A percentile compares a stretch with the other conserved stretches of the same genome.
phyloP scores from a whole-genome alignment of 2,329 filamentous ascomycete genomes.

The Pestalotiopsis sp. region DNA sequence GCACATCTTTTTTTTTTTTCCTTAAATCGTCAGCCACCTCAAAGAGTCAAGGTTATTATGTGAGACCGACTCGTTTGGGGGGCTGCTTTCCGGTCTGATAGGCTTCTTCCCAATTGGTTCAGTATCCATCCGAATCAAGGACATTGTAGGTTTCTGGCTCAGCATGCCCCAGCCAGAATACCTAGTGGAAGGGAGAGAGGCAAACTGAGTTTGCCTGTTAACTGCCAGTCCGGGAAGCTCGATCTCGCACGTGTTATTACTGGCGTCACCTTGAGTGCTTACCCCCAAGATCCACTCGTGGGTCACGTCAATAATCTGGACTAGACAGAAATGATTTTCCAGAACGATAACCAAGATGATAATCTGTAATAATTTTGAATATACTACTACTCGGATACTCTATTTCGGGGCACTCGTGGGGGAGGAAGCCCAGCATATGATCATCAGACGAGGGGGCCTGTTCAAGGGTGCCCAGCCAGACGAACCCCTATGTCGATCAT shows the following conservation, averaged over 20 bases:
- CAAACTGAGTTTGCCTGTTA: background rate
- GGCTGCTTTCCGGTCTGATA: background rate
- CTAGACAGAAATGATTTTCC: background rate
- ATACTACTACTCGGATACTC: background rate
- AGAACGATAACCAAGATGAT: background rate
- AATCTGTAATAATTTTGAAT: background rate
- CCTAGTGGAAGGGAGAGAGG: background rate
- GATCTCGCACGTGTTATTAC: conserved; percentile 1
- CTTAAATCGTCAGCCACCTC: background rate
- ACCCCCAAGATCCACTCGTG: background rate
- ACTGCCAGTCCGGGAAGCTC: conserved; percentile 11
- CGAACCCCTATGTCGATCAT: background rate
- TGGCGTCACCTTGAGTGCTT: background rate
- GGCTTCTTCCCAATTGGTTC: background rate
- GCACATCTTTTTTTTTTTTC: background rate
- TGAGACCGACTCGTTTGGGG: background rate
- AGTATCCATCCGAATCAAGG: background rate
- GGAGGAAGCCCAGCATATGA: background rate
- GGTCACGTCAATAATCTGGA: background rate
- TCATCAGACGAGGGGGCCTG: background rate
- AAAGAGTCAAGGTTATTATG: background rate
- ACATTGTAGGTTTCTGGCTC: background rate
- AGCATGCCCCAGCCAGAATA: background rate
- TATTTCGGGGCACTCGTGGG: background rate
- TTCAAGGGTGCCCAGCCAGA: background rate